Evolutionary conservation across 2,329 filamentous ascomycete genomes (phyloP).

Genomic region (Apiospora sp.): DNA sequence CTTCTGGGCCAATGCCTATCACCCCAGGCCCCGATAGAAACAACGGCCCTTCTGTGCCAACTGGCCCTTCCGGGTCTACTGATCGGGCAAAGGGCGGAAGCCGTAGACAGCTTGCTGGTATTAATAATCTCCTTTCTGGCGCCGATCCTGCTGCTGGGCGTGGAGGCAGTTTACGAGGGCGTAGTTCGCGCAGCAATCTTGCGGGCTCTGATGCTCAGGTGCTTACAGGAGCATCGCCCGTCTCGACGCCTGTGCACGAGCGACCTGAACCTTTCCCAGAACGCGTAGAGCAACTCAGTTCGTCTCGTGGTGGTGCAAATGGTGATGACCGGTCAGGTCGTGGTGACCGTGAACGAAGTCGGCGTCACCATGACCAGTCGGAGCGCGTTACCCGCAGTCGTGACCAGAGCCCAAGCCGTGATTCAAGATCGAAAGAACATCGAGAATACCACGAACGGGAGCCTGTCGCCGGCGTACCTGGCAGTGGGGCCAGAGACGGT

Average conservation of each 20-base stretch:
- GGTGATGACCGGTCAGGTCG: constrained; percentile 42
- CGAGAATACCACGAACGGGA: constrained; percentile 55
- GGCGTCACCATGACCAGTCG: constrained; percentile 52
- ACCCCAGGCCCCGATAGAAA: constrained; percentile 36
- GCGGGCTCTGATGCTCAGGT: constrained; percentile 65
- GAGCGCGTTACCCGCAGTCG: constrained; percentile 55
- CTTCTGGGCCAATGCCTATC: constrained; percentile 33
- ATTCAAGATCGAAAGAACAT: constrained; percentile 50
- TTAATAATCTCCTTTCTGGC: constrained; percentile 66
- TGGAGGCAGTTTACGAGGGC: constrained; percentile 46
- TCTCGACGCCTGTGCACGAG: constrained; percentile 58
- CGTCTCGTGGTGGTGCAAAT: constrained; percentile 44
- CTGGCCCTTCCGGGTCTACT: constrained; percentile 43
- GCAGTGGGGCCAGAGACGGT: constrained; percentile 23
- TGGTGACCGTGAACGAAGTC: constrained; percentile 46
- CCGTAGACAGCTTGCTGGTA: constrained; percentile 64
- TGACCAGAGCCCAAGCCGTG: constrained; percentile 56
- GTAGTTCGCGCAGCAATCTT: constrained; percentile 51
- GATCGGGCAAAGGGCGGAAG: constrained; percentile 50
- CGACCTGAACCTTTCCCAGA: constrained; percentile 54
- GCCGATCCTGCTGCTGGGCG: constrained; percentile 52
- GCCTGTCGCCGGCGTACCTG: constrained; percentile 35
- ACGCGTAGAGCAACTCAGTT: constrained; percentile 32
- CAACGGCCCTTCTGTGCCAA: constrained; percentile 42
- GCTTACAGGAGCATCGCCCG: constrained; percentile 61